phyloP scores from a whole-genome alignment of 2,329 filamentous ascomycete genomes.

The Aspergillus sojae region DNA sequence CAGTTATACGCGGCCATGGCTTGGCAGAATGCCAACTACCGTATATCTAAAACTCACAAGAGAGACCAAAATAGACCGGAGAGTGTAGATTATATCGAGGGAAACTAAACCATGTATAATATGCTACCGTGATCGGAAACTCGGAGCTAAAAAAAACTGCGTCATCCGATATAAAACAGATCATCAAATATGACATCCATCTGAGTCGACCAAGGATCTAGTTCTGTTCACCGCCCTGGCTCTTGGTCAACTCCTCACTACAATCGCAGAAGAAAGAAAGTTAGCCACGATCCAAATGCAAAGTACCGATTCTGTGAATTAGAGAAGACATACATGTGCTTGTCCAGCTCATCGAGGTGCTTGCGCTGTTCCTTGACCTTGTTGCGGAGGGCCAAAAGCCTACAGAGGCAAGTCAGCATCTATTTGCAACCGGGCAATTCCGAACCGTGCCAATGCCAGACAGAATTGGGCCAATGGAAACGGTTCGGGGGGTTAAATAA shows the following conservation, averaged over 20 bases:
- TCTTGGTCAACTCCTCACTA: slow-evolving; percentile 76
- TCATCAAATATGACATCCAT: not conserved
- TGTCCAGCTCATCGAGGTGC: slow-evolving; percentile 81
- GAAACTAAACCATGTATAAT: slow-evolving; percentile 3
- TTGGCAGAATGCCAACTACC: not conserved
- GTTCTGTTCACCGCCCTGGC: slow-evolving; percentile 66
- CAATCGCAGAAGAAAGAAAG: not conserved
- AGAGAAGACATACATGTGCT: slow-evolving; percentile 72
- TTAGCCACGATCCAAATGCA: not conserved
- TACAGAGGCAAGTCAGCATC: slow-evolving; percentile 28
- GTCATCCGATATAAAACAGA: not conserved
- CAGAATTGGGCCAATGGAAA: not conserved
- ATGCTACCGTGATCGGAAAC: not conserved
- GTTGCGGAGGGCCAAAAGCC: slow-evolving; percentile 69
- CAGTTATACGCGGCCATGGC: not conserved
- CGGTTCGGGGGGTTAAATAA: not conserved
- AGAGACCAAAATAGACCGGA: not conserved
- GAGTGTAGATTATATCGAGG: slow-evolving; percentile 19
- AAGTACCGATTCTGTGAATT: not conserved
- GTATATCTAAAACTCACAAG: not conserved
- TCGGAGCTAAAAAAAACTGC: not conserved
- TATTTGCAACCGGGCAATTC: not conserved
- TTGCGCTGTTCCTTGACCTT: slow-evolving; percentile 75
- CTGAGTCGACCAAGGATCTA: slow-evolving; percentile 25
- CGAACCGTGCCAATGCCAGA: not conserved